These are phyloP conservation scores for Lyophyllum semitale DNA, from an alignment of 768 basidiomycete species.

Conservation along the genomic window DNA sequence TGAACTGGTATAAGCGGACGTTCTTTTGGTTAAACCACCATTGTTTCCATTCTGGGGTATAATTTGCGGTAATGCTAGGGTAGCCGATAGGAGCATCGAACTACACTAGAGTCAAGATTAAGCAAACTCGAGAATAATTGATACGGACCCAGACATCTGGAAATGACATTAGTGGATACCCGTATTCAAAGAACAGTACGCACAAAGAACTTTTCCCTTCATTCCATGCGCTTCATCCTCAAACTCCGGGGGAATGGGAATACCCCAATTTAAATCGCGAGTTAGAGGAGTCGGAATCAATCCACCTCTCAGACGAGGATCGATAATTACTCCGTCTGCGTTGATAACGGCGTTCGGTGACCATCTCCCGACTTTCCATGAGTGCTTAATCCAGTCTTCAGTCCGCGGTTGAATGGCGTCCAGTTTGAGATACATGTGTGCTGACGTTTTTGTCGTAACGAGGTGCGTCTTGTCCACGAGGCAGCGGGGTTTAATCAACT, in stretches of 20 bases:
- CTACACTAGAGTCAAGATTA: conserved; percentile 42
- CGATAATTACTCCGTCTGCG: conserved; percentile 83
- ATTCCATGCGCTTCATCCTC: conserved; percentile 78
- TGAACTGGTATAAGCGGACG: conserved; percentile 95
- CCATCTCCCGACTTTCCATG: conserved; percentile 87
- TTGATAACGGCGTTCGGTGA: conserved; percentile 91
- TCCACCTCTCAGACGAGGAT: conserved; percentile 84
- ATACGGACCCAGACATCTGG: conserved; percentile 89
- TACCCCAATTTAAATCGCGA: conserved; percentile 94
- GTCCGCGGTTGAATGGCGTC: conserved; percentile 79
- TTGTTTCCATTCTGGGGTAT: conserved; percentile 90
- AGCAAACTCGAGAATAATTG: background rate
- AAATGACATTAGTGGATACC: conserved; percentile 5
- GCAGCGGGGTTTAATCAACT: conserved; percentile 94
- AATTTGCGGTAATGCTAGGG: conserved; percentile 94
- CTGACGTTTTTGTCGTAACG: conserved; percentile 73
- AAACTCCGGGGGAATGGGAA: conserved; percentile 70
- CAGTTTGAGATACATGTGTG: conserved; percentile 91
- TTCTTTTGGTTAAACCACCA: conserved; percentile 97
- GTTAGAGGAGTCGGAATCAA: conserved; percentile 90
- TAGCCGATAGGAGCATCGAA: conserved; percentile 98
- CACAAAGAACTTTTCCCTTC: conserved; percentile 94
- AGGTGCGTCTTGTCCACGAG: conserved; percentile 80
- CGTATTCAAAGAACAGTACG: conserved; percentile 32
- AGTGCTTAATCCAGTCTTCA: conserved; percentile 85